Evolutionary conservation across 2,329 filamentous ascomycete species (phyloP).

Genomic region (Lasiodiplodia theobromae): DNA sequence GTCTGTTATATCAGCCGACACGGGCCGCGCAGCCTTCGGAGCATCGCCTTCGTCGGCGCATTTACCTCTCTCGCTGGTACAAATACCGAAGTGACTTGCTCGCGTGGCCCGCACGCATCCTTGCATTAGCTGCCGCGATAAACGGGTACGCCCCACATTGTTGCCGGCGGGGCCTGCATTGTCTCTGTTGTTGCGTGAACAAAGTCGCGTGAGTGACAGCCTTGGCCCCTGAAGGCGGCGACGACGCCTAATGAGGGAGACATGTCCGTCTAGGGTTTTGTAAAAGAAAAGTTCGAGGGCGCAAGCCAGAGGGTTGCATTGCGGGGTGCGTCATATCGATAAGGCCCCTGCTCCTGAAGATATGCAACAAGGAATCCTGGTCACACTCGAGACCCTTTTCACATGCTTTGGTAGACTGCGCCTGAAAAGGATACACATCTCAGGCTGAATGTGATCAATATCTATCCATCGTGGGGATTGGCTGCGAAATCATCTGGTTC

Average conservation of each 20-base stretch:
- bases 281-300: background rate
- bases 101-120: constrained; percentile 6
- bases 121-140: background rate
- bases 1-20: constrained; percentile 4
- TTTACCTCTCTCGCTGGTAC: background rate
- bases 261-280: background rate
- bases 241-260: background rate
- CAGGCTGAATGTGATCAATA: background rate
- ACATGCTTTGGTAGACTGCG: background rate
- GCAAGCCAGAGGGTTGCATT: background rate
- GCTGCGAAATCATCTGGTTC: background rate
- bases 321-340: background rate
- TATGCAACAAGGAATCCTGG: background rate
- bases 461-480: background rate
- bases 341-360: background rate
- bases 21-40: background rate
- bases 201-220: background rate
- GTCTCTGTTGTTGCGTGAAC: background rate
- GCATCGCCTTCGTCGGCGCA: background rate
- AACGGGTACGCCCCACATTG: background rate
- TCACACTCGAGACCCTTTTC: background rate
- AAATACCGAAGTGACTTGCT: constrained; percentile 10
- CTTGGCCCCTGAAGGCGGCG: background rate
- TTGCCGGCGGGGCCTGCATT: background rate
- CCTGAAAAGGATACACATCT: background rate